These are phyloP conservation scores for Hypoxylon perforatum DNA, from an alignment of 495 filamentous ascomycete genomes.

Conservation along the genomic window DNA sequence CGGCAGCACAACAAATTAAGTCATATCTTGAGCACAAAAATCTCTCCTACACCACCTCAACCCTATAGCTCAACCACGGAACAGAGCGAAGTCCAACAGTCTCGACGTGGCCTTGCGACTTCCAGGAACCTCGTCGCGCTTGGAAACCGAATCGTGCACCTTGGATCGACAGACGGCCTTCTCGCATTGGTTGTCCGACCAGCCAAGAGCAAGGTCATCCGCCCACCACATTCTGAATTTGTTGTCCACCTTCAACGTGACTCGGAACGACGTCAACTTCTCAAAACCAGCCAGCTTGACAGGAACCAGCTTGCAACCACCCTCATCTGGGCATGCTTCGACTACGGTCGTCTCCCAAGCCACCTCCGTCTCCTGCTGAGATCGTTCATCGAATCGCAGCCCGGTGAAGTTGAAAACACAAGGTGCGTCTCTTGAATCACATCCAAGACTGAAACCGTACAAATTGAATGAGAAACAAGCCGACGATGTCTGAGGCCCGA, in stretches of 20 bases:
- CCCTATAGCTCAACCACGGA: constrained; percentile 34
- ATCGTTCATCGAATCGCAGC: constrained; percentile 41
- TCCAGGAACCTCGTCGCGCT: constrained; percentile 24
- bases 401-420: constrained; percentile 56
- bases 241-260: constrained; percentile 45
- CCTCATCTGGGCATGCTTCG: constrained; percentile 44
- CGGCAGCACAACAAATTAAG: constrained; percentile 41
- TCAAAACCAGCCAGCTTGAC: constrained; percentile 49
- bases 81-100: constrained; percentile 33
- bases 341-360: constrained; percentile 43
- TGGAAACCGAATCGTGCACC: constrained; percentile 46
- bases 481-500: constrained; percentile 47
- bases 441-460: constrained; percentile 52
- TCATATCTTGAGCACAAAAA: constrained; percentile 23
- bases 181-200: constrained; percentile 55
- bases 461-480: constrained; percentile 57
- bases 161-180: constrained; percentile 51
- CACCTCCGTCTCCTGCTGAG: constrained; percentile 25
- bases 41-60: constrained; percentile 12
- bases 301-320: constrained; percentile 49
- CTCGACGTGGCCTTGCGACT: constrained; percentile 24
- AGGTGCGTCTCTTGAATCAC: constrained; percentile 48
- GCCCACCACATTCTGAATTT: constrained; percentile 53
- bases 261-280: constrained; percentile 53
- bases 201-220: constrained; percentile 56